Conservation (phyloP, 352 stramenopile genomes). For the Globisporangium lucens region DNA sequence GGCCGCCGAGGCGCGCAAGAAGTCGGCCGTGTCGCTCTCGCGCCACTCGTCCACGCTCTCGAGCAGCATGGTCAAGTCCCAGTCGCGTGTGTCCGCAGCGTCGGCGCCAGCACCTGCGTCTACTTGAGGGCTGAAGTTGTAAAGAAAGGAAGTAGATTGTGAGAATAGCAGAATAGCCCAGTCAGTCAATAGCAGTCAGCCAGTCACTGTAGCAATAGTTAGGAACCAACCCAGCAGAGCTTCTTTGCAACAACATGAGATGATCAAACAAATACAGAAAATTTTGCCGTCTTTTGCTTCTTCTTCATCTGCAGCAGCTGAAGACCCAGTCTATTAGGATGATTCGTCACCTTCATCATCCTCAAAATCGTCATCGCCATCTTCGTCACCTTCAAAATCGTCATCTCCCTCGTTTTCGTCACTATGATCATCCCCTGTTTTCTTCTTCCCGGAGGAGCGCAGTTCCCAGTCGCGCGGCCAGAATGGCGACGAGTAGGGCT, state of each 20-base stretch:
- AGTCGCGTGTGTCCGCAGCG: conserved; percentile 1
- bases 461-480: conserved; percentile 68
- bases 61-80: conserved; percentile 13
- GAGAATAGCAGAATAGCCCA: not conserved
- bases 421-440: not conserved
- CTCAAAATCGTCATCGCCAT: conserved; percentile 10
- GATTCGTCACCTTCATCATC: not conserved
- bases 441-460: conserved; percentile 23
- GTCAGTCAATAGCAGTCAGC: not conserved
- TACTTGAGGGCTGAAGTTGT: not conserved
- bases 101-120: not conserved
- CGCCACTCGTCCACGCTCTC: conserved; percentile 35
- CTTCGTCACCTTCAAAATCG: conserved; percentile 2
- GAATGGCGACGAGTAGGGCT: conserved; percentile 78
- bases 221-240: not conserved
- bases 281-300: conserved; percentile 2
- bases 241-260: not conserved
- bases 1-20: conserved; percentile 45
- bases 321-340: not conserved
- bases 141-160: not conserved
- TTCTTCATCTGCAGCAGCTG: not conserved
- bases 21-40: conserved; percentile 51
- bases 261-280: not conserved
- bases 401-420: conserved; percentile 10
- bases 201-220: not conserved